phyloP scores from a whole-genome alignment of 2,329 filamentous ascomycete genomes.

The Colletotrichum lentis region DNA sequence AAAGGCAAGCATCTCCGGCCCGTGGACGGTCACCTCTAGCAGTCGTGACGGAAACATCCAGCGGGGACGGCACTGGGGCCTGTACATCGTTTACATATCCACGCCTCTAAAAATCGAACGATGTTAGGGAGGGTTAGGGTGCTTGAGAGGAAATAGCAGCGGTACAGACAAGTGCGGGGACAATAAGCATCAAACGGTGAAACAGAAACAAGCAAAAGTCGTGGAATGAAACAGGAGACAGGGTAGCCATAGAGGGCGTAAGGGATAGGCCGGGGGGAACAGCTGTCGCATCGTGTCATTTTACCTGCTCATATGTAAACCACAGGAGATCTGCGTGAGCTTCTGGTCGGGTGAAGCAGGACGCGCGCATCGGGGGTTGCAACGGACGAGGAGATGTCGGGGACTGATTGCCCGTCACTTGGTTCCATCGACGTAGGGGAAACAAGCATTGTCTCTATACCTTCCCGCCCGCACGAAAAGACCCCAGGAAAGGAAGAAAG shows the following conservation, averaged over 20 bases:
- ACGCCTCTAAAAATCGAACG: neutral
- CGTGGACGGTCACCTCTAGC: neutral
- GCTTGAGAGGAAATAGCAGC: neutral
- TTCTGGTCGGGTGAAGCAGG: neutral
- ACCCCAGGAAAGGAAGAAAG: neutral
- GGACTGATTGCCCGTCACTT: neutral
- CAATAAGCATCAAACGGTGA: neutral
- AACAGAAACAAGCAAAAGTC: neutral
- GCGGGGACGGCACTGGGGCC: slow-evolving; percentile 2
- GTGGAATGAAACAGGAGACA: neutral
- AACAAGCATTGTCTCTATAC: neutral
- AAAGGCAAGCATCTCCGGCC: neutral
- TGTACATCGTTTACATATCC: neutral
- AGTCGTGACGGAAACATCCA: slow-evolving; percentile 8
- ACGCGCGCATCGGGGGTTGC: neutral
- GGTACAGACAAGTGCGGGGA: neutral
- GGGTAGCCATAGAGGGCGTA: neutral
- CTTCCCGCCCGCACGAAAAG: neutral
- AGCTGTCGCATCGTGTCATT: neutral
- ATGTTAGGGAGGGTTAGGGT: neutral
- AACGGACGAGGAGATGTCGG: neutral
- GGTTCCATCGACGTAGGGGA: neutral
- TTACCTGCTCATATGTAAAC: neutral
- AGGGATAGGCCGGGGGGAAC: neutral
- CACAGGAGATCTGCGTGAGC: neutral